A percentile compares a stretch with the other conserved stretches of the same genome.
Evolutionary conservation across 1,284 basidiomycete genomes (phyloP).

Genomic region (Austroboletus novae-zelandiae): DNA sequence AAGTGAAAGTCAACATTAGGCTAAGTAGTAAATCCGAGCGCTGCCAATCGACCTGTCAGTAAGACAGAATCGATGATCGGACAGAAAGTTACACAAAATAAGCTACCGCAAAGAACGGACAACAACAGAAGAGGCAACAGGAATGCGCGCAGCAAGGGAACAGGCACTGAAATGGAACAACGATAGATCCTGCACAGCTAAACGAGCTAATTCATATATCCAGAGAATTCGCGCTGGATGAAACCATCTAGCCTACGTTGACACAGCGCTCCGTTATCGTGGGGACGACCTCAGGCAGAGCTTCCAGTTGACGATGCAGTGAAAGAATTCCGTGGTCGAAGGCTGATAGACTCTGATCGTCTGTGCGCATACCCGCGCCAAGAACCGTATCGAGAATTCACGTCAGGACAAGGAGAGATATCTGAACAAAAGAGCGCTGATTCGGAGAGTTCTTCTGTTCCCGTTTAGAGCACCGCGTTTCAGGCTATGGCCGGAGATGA

Average conservation of each 20-base stretch:
- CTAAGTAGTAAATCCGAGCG: conserved; percentile 5
- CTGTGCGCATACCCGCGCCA: too few relatives aligned
- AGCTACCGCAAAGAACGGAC: not conserved
- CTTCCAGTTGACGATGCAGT: not conserved
- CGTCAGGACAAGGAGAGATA: too few relatives aligned
- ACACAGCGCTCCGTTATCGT: conserved; percentile 1
- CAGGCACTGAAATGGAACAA: not conserved
- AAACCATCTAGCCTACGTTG: conserved; percentile 2
- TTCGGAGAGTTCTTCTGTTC: not conserved
- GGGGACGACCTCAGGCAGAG: not conserved
- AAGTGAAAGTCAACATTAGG: not conserved
- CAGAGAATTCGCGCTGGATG: not conserved
- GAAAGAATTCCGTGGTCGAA: not conserved
- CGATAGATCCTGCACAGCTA: not conserved
- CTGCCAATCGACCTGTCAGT: not conserved
- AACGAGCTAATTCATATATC: not conserved
- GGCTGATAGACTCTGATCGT: not conserved
- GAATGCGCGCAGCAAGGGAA: too few relatives aligned
- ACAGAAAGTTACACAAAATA: not conserved
- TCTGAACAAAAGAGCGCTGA: not conserved
- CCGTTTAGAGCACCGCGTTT: too few relatives aligned
- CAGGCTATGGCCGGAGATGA: not conserved
- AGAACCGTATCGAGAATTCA: too few relatives aligned
- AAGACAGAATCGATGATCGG: conserved; percentile 8
- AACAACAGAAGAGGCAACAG: too few relatives aligned